These are phyloP conservation scores for Colletotrichum gloeosporioides DNA, from an alignment of 2,329 filamentous ascomycete genomes.

Conservation along the genomic window DNA sequence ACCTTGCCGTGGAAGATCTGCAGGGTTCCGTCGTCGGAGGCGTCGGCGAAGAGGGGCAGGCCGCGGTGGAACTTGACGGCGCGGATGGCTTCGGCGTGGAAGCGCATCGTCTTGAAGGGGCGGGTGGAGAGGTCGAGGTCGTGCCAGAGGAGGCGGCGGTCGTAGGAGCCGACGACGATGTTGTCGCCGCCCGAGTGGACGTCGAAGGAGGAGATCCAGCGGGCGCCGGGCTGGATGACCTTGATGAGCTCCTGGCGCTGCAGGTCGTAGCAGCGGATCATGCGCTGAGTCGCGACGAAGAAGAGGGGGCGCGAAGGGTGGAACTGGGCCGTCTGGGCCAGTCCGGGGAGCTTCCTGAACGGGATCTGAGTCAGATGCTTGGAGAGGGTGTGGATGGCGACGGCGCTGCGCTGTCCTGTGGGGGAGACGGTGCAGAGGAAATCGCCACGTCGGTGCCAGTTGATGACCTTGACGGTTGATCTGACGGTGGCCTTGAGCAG, in stretches of 20 bases:
- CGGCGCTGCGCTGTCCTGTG: conserved; percentile 75
- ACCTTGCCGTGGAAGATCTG: conserved; percentile 98
- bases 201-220: conserved; percentile 92
- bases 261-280: conserved; percentile 92
- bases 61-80: conserved; percentile 86
- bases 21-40: conserved; percentile 90
- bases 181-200: conserved; percentile 95
- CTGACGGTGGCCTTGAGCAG: conserved; percentile 82
- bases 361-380: conserved; percentile 96
- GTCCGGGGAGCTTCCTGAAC: conserved; percentile 78
- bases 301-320: conserved; percentile 92
- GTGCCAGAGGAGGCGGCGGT: conserved; percentile 93
- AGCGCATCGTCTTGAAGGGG: conserved; percentile 95
- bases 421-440: conserved; percentile 94
- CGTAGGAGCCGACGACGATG: conserved; percentile 91
- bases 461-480: conserved; percentile 82
- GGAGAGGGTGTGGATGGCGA: conserved; percentile 92
- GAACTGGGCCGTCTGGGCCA: conserved; percentile 89
- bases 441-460: conserved; percentile 93
- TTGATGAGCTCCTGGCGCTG: conserved; percentile 91
- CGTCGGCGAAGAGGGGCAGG: conserved; percentile 88
- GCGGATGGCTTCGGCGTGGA: conserved; percentile 91
- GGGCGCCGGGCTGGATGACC: conserved; percentile 89
- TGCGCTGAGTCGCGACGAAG: conserved; percentile 94
- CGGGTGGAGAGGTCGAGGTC: conserved; percentile 89